Base-by-base conservation (phyloP, 2,329 filamentous ascomycete species). In the Coleophoma eucalyptorum region DNA sequence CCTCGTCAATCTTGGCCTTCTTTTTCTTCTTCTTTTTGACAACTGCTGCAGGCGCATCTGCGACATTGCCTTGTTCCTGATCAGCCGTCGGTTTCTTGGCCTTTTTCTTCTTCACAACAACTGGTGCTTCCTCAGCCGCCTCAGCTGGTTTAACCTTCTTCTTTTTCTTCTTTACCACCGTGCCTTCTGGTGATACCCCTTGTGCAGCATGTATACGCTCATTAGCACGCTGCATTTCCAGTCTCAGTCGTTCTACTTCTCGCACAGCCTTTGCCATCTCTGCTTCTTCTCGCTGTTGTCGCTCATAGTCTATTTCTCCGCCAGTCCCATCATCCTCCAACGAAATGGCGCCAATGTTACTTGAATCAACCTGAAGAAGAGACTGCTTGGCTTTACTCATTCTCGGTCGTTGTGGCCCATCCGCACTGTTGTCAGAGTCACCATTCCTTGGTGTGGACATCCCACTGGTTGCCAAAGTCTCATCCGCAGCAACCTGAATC, bases 191-290 rank as follows among this genome's bases (percentile, higher is more conserved):
- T 43, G 82, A 77, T 26, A 86, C 81, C n/a, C 84, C 85, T 60
- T 84, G 80, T 19, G 84, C 84, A 18, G 86, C 80, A 58, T 88
- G 80, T 35, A 92, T 84, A 50, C 87, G 75, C 70, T 92, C 89
- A 61, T 86, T 89, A 35, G 84, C 86, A 50, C 88, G 75, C 70
- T 92, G 89, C 91, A 97, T 96, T 70, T 96, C 90, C 50, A 97
- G 74, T 48, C 94, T 78, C 52, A 95, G 72, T 47, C 85, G 78
- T 72, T 97, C 93, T 3, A 99, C 89, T 67, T 97, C 89, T 66
- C 86, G 86, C 76, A 97, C 84, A 8, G 93, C 94, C 62, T 83
- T 84, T 42, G 83, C 84, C 90, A 97, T 96, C 69, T 97, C 92
- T 1, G 82, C 84, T 53, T 97, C 91, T 63, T 96, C 90, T 15